Evolutionary conservation across 2,329 filamentous ascomycete genomes (phyloP).

Genomic region (Dothideomycetes sp.): DNA sequence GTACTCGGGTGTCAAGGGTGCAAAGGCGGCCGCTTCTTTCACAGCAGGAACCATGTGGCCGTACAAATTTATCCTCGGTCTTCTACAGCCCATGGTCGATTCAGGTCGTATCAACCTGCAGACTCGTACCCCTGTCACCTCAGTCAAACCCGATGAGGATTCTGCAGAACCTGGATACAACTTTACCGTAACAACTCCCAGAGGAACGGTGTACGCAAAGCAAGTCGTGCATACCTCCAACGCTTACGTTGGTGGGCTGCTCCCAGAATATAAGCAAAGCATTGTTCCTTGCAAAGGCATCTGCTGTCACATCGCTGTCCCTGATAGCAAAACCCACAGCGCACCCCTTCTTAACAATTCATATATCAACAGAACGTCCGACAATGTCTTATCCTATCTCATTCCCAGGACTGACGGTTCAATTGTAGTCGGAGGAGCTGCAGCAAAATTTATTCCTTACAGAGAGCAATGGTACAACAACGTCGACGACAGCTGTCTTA

Average conservation of each 20-base stretch:
- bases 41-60: slow-evolving; percentile 62
- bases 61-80: slow-evolving; percentile 65
- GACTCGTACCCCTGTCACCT: slow-evolving; percentile 55
- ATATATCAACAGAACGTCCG: slow-evolving; percentile 20
- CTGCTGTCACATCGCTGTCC: slow-evolving; percentile 17
- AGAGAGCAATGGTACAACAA: slow-evolving; percentile 37
- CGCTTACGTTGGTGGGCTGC: slow-evolving; percentile 25
- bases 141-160: slow-evolving; percentile 17
- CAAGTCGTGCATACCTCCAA: slow-evolving; percentile 29
- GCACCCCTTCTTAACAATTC: slow-evolving; percentile 21
- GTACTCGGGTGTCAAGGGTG: slow-evolving; percentile 30
- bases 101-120: slow-evolving; percentile 57
- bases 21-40: slow-evolving; percentile 27
- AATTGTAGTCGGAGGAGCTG: slow-evolving; percentile 37
- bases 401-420: slow-evolving; percentile 38
- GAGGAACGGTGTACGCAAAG: slow-evolving; percentile 17
- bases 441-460: slow-evolving; percentile 27
- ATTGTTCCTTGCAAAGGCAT: slow-evolving; percentile 28
- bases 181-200: slow-evolving; percentile 15
- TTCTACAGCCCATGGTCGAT: slow-evolving; percentile 50
- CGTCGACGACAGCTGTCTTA: slow-evolving; percentile 36
- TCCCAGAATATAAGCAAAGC: slow-evolving; percentile 24
- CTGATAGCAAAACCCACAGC: slow-evolving; percentile 8
- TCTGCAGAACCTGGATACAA: too few species aligned
- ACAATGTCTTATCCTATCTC: slow-evolving; percentile 29